Percentiles rank a stretch among this genome's conserved stretches.
phyloP scores from a whole-genome alignment of 768 basidiomycete species.

The Epithele typhae region DNA sequence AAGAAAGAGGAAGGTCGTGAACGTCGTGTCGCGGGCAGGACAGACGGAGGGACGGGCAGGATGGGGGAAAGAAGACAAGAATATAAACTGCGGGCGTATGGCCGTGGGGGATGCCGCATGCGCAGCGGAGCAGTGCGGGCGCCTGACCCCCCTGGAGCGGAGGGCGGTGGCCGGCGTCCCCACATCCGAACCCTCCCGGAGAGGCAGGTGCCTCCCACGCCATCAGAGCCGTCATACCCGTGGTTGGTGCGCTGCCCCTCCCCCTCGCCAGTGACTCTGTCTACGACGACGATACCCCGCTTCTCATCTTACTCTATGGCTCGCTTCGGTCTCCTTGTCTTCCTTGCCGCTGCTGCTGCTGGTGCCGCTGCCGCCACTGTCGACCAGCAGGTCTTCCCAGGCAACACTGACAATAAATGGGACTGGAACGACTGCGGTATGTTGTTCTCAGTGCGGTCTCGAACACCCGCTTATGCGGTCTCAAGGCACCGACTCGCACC shows the following conservation, averaged over 20 bases:
- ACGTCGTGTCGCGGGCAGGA: conserved; percentile 2
- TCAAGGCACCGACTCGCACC: conserved; percentile 42
- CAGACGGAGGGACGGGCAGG: background rate
- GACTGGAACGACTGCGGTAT: conserved; percentile 69
- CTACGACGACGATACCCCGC: conserved; percentile 12
- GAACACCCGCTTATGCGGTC: background rate
- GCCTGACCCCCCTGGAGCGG: too few relatives aligned
- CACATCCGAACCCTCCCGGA: too few relatives aligned
- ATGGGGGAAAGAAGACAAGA: conserved; percentile 5
- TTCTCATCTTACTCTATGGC: conserved; percentile 21
- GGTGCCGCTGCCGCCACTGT: conserved; percentile 20
- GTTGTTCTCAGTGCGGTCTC: conserved; percentile 21
- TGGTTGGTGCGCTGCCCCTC: conserved; percentile 3
- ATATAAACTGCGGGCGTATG: background rate
- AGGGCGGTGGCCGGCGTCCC: background rate
- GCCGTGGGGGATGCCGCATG: background rate
- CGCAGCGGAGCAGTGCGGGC: too few relatives aligned
- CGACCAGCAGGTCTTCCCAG: conserved; percentile 26
- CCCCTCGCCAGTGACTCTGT: conserved; percentile 4
- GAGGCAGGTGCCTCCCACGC: conserved; percentile 7
- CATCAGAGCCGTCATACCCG: conserved; percentile 10
- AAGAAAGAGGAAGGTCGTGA: conserved; percentile 1
- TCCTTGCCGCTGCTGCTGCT: conserved; percentile 23
- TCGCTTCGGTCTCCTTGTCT: conserved; percentile 20
- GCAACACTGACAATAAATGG: conserved; percentile 20